Evolutionary conservation across 129 eudicot species (phyloP), one percentile per base, ranked within the genome.

Genomic region (Artemisia argyi): DNA sequence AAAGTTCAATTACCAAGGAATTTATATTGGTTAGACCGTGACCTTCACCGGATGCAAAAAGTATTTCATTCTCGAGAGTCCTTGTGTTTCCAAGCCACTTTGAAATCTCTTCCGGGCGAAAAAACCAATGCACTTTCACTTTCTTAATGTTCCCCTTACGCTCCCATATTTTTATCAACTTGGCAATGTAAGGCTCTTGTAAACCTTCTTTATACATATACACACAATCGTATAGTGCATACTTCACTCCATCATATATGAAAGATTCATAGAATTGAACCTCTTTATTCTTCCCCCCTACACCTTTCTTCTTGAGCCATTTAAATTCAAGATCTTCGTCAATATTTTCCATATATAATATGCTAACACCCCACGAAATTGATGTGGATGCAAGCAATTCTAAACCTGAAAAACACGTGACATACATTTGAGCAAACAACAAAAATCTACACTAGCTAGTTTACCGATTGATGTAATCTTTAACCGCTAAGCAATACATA

Each of bases 111-210:
- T 74, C 74, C 0, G 88, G 85, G 26, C 74, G 83, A 16, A 92
- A 92, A 79, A 92, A 89, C 98, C 98, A 92, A 2, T 87, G 90
- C 65, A 87, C 71, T 80, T 92, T 85, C 20, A 89, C 82, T 83
- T 74, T 83, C 72, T 84, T 89, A 12, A 65, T 55, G 76, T 80
- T 82, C 46, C 73, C 89, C 0, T 72, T 42, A 35, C 1, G 12
- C 73, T 87, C 95, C 98, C 98, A 92, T 60, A 87, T 82, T 77
- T 87, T 87, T 53, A 83, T 73, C 60, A 92, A 35, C 64, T 89
- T 92, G 48, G 95, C 96, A 8, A 92, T 76, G 35, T 83, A 85
- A 15, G 90, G 90, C 44, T 73, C 79, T 20, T 70, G 68, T 65
- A 83, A 80, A 7, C 78, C 89, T 73, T 83, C 85, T 15, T 76